These are phyloP conservation scores for Mortierella sp. DNA, from an alignment of 371 early-diverging fungal species.

Conservation along the genomic window DNA sequence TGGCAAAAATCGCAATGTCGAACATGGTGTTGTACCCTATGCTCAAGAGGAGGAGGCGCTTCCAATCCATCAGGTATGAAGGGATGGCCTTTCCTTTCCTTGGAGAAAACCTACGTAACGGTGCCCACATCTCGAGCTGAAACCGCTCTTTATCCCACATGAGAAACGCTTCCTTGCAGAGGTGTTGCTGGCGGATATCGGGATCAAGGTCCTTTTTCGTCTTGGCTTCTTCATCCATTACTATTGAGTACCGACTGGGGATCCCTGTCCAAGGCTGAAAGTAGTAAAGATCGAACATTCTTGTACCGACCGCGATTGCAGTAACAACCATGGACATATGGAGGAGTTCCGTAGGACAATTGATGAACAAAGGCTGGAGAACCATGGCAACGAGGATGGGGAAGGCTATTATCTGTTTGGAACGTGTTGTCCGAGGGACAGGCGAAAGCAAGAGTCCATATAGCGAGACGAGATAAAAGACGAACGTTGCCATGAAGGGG, in stretches of 20 bases:
- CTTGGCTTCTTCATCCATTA: slow-evolving; percentile 11
- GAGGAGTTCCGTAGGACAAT: slow-evolving; percentile 8
- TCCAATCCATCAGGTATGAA: slow-evolving; percentile 7
- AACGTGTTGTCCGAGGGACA: slow-evolving; percentile 10
- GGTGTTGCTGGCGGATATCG: not conserved
- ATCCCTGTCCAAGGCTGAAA: slow-evolving; percentile 49
- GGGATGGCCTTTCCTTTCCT: not conserved
- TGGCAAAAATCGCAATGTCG: slow-evolving; percentile 15
- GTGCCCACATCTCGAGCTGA: slow-evolving; percentile 38
- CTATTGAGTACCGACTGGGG: slow-evolving; percentile 13
- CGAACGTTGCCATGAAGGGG: slow-evolving; percentile 5
- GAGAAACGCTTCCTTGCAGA: slow-evolving; percentile 4
- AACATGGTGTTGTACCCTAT: slow-evolving; percentile 9
- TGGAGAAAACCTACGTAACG: slow-evolving; percentile 22
- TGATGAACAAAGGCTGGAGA: slow-evolving; percentile 24
- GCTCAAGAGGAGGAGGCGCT: slow-evolving; percentile 7
- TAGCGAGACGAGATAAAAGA: slow-evolving; percentile 12
- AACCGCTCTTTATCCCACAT: slow-evolving; percentile 41
- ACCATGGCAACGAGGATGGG: slow-evolving; percentile 15
- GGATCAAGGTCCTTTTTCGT: slow-evolving; percentile 20
- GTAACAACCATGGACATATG: slow-evolving; percentile 26
- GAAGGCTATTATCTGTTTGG: slow-evolving; percentile 30
- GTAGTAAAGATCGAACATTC: slow-evolving; percentile 46
- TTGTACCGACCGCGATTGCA: slow-evolving; percentile 13
- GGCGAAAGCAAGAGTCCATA: slow-evolving; percentile 27